Percentiles rank a stretch among this genome's conserved stretches.
Evolutionary conservation across 805 yeast genomes (phyloP).

Genomic region (Blastobotrys attinorum): DNA sequence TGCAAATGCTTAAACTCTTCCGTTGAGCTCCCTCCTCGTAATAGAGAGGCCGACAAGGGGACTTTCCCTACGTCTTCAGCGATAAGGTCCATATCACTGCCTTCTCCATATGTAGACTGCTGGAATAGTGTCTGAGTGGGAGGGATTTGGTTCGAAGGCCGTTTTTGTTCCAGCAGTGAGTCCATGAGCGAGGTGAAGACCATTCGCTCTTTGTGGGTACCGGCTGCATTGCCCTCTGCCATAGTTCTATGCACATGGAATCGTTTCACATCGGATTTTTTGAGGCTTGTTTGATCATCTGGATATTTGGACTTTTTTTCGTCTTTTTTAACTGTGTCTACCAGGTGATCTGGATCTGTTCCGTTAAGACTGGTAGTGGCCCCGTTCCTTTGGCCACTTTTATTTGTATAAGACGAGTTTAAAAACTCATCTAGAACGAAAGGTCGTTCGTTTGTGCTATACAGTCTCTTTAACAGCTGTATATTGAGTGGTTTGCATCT

Average conservation of each 20-base stretch:
- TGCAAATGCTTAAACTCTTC: neutral
- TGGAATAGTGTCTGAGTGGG: constrained; percentile 17
- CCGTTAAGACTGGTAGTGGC: too few relatives aligned
- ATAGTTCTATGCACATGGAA: constrained; percentile 5
- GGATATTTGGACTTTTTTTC: too few relatives aligned
- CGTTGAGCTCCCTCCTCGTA: neutral
- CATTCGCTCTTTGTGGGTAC: constrained; percentile 11
- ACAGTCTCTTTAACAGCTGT: too few relatives aligned
- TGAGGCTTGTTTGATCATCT: too few relatives aligned
- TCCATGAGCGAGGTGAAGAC: constrained; percentile 17
- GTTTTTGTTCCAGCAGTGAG: constrained; percentile 13
- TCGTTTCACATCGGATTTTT: neutral
- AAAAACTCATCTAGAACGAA: too few relatives aligned
- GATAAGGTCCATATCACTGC: constrained; percentile 7
- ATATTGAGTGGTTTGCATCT: too few relatives aligned
- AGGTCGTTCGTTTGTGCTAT: too few relatives aligned
- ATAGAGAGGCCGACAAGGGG: constrained; percentile 12
- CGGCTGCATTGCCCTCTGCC: neutral
- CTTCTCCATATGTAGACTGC: constrained; percentile 4
- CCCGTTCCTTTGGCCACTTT: too few relatives aligned
- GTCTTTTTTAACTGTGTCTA: too few relatives aligned
- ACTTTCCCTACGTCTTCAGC: constrained; percentile 12
- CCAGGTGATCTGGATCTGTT: too few relatives aligned
- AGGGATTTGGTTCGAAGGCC: constrained; percentile 2
- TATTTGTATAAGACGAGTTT: too few relatives aligned